Evolutionary conservation across 2,329 filamentous ascomycete species (phyloP).

Genomic region (Peltaster fructicola): DNA sequence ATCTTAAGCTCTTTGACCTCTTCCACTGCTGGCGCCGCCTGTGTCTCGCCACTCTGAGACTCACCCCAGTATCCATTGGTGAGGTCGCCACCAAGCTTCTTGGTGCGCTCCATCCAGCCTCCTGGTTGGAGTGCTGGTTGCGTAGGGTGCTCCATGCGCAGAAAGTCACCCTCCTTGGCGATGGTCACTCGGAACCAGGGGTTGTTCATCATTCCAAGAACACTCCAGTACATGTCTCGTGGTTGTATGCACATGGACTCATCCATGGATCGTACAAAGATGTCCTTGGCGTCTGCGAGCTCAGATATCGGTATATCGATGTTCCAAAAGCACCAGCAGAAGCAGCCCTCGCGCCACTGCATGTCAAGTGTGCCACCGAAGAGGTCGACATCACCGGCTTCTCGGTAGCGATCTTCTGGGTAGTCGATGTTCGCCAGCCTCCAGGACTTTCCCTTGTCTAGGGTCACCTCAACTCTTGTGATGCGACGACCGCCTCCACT

Average conservation of each 20-base stretch:
- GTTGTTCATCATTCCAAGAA: slow-evolving; percentile 96
- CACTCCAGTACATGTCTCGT: slow-evolving; percentile 89
- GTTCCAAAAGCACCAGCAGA: slow-evolving; percentile 90
- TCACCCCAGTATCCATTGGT: slow-evolving; percentile 77
- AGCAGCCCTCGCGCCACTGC: slow-evolving; percentile 62
- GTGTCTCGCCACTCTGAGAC: slow-evolving; percentile 36
- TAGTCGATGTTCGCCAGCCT: slow-evolving; percentile 59
- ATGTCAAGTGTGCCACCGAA: slow-evolving; percentile 67
- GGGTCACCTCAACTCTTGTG: slow-evolving; percentile 63
- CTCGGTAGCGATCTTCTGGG: slow-evolving; percentile 69
- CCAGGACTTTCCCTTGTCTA: slow-evolving; percentile 74
- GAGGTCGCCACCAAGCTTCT: slow-evolving; percentile 64
- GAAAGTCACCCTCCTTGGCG: slow-evolving; percentile 41
- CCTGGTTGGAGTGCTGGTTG: slow-evolving; percentile 59
- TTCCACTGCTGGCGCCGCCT: slow-evolving; percentile 27
- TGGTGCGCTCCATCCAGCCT: slow-evolving; percentile 88
- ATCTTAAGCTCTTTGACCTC: slow-evolving; percentile 53
- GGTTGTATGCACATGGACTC: slow-evolving; percentile 76
- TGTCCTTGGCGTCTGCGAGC: slow-evolving; percentile 46
- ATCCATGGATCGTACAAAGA: slow-evolving; percentile 77
- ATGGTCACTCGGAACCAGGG: slow-evolving; percentile 79
- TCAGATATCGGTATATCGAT: slow-evolving; percentile 47
- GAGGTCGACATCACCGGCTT: slow-evolving; percentile 42
- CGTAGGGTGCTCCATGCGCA: slow-evolving; percentile 79
- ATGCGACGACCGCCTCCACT: slow-evolving; percentile 71